A percentile compares a stretch with the other conserved stretches of the same genome.
These are phyloP conservation scores for Backusella psychrophila DNA, from an alignment of 192 early-diverging fungal species.

Conservation along the genomic window DNA sequence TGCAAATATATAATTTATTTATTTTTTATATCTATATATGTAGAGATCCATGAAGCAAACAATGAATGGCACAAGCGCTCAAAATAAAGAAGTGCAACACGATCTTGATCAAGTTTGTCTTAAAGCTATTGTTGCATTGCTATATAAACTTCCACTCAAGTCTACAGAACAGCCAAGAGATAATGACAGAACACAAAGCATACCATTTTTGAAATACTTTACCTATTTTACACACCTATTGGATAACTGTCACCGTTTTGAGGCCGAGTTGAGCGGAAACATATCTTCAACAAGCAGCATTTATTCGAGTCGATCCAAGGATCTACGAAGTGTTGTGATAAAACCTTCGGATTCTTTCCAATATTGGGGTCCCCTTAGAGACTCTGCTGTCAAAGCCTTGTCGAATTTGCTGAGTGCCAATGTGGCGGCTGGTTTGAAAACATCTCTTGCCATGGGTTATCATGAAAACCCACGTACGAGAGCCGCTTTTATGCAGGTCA, in stretches of 20 bases:
- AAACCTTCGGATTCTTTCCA: not conserved
- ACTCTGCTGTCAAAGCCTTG: constrained; percentile 61
- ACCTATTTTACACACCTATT: constrained; percentile 70
- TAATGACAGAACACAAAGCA: constrained; percentile 50
- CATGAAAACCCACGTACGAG: constrained; percentile 76
- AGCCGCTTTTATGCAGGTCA: constrained; percentile 73
- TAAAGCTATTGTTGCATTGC: constrained; percentile 62
- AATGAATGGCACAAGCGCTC: constrained; percentile 7
- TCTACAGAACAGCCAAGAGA: constrained; percentile 53
- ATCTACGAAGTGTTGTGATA: not conserved
- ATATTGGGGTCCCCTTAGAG: constrained; percentile 11
- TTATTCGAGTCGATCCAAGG: not conserved
- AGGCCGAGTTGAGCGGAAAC: constrained; percentile 15
- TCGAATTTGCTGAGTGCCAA: constrained; percentile 80
- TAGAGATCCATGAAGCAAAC: not conserved
- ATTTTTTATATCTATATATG: not conserved
- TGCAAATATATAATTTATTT: not conserved
- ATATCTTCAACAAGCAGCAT: not conserved
- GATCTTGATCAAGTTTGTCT: constrained; percentile 79
- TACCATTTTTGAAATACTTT: constrained; percentile 67
- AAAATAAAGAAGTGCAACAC: constrained; percentile 57
- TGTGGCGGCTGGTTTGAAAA: constrained; percentile 76
- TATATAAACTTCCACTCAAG: constrained; percentile 70
- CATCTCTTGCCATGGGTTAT: constrained; percentile 71
- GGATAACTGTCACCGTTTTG: constrained; percentile 55